Base-by-base conservation (phyloP, 208 protist genomes). In the Trypanosoma avium region DNA sequence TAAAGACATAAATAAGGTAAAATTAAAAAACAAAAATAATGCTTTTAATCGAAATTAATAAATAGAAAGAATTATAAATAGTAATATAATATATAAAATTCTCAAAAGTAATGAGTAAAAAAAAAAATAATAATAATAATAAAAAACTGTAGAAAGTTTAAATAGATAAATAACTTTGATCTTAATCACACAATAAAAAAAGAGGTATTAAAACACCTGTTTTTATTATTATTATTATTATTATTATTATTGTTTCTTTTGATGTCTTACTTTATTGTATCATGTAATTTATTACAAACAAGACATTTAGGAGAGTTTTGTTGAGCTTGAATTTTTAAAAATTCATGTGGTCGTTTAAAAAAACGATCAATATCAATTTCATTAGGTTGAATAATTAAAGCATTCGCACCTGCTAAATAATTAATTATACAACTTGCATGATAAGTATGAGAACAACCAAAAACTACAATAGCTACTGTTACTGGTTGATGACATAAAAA, bases 361-460 rank as follows among this genome's bases (percentile, higher is more conserved):
- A 78, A 68, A 4, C 48, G 30, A 5, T 21, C 24, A n/a, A 64
- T 24, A 32, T 74, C 70, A 5, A 67, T n/a, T 7, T 50, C 38
- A 29, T 13, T 21, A 5, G 33, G 24, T 19, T 65, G 24, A 13
- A 56, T 54, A 17, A 42, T 21, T 42, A 79, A 38, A 8, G 49
- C 48, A 13, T 67, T 59, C 33, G 70, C 68, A 6, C 48, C 61
- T 17, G 55, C 30, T 26, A 86, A 24, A 54, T 74, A 86, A 45
- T 65, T 61, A 47, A 84, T 38, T 12, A 92, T 71, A 58, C 86
- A 93, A 19, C 26, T 43, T 0, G 73, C 66, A 63, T 93, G 86
- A 61, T 84, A 90, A 10, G 65, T 52, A 56, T 93, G 86, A 29
- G 65, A 68, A 40, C 86, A 93, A 6, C 54, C 49, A 72, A 93